phyloP scores from a whole-genome alignment of 108 stramenopile species.

The Halocafeteria seosinensis region DNA sequence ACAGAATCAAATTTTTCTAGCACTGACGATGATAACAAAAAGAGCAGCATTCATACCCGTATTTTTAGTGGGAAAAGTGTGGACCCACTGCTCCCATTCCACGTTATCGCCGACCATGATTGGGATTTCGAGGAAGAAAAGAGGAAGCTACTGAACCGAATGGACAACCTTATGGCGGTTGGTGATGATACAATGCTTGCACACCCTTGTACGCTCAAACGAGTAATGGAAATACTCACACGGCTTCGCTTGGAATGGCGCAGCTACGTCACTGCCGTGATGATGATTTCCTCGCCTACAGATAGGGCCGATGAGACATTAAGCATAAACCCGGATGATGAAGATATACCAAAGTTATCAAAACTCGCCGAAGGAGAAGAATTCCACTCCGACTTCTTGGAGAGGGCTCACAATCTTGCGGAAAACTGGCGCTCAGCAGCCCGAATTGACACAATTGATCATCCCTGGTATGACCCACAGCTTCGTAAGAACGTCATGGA shows the following conservation, averaged over 20 bases:
- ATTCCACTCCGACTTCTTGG: no score
- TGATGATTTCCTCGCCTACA: neutral
- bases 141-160: neutral
- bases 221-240: neutral
- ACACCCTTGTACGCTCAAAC: neutral
- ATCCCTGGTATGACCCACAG: no score
- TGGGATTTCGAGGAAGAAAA: no score
- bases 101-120: no score
- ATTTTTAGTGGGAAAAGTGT: no score
- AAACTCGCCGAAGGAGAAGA: no score
- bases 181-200: neutral
- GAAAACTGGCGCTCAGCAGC: no score
- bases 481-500: neutral
- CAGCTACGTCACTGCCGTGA: neutral
- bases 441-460: no score
- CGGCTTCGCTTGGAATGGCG: neutral
- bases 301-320: neutral
- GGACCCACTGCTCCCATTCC: neutral
- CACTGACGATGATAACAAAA: neutral
- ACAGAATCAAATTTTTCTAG: neutral
- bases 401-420: no score
- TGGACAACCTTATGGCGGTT: neutral
- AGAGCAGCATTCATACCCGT: neutral
- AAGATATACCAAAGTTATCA: no score
- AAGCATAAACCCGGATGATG: no score